Conservation (phyloP, 2,329 filamentous ascomycete species). For the Phialemonium atrogriseum region DNA sequence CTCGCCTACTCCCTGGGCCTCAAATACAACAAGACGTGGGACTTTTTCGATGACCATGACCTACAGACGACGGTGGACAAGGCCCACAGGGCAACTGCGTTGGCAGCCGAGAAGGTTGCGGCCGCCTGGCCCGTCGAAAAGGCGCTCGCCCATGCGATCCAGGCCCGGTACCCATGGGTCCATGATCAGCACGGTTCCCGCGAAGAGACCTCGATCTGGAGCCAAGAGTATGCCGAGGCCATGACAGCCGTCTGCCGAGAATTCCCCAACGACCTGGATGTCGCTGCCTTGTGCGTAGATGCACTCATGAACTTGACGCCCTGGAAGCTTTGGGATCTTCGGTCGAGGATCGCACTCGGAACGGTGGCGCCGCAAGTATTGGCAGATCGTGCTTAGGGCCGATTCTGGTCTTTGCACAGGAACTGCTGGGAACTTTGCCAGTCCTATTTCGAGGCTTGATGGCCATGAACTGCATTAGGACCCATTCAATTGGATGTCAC, state of each 20-base stretch:
- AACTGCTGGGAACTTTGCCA: too few species aligned
- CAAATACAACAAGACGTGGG: constrained; percentile 73
- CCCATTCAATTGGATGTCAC: too few species aligned
- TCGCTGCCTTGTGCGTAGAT: constrained; percentile 54
- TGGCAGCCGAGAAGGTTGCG: constrained; percentile 16
- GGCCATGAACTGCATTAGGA: too few species aligned
- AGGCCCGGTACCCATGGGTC: constrained; percentile 55
- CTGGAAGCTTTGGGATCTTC: constrained; percentile 37
- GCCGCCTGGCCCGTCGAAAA: constrained; percentile 43
- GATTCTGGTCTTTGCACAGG: too few species aligned
- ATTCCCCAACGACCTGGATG: constrained; percentile 42
- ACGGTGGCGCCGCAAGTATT: too few species aligned
- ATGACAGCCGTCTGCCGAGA: constrained; percentile 29
- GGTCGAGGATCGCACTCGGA: too few species aligned
- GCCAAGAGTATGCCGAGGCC: constrained; percentile 51
- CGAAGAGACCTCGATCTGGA: constrained; percentile 44
- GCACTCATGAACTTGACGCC: constrained; percentile 40
- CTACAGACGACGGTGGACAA: constrained; percentile 36
- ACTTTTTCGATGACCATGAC: constrained; percentile 57
- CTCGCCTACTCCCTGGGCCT: constrained; percentile 64
- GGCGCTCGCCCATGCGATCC: constrained; percentile 55
- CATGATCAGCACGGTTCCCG: constrained; percentile 26
- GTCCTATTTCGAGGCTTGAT: too few species aligned
- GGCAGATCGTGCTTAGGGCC: too few species aligned
- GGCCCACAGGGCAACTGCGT: constrained; percentile 20